These are phyloP conservation scores for Deinandra increscens DNA, from an alignment of 129 eudicot species.

Conservation along the genomic window DNA sequence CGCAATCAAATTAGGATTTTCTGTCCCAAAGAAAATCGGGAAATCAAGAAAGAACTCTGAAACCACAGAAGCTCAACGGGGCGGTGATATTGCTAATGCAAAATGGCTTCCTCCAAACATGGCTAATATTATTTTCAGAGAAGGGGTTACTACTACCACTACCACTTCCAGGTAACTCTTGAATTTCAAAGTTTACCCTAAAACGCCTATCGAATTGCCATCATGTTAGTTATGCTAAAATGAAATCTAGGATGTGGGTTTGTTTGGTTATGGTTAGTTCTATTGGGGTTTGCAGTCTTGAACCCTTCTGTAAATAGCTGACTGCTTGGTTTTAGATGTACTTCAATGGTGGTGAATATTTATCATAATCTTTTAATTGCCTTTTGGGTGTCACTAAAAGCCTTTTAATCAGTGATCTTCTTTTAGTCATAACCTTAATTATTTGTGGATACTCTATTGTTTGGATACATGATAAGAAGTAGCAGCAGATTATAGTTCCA, in stretches of 20 bases:
- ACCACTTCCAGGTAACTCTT: conserved; percentile 31
- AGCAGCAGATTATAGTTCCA: neutral
- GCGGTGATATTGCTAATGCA: conserved; percentile 37
- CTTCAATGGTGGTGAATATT: conserved; percentile 9
- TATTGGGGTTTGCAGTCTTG: conserved; percentile 14
- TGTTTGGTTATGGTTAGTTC: conserved; percentile 9
- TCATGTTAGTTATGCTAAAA: neutral
- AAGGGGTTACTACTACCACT: conserved; percentile 29
- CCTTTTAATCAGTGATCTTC: neutral
- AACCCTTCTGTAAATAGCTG: conserved; percentile 28
- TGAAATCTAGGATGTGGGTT: conserved; percentile 27
- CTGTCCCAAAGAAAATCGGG: conserved; percentile 52
- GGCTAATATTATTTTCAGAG: conserved; percentile 59
- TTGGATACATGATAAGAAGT: neutral
- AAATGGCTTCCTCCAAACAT: conserved; percentile 72
- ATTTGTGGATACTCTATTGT: neutral
- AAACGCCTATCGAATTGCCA: neutral
- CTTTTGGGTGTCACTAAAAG: neutral
- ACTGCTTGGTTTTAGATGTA: conserved; percentile 27
- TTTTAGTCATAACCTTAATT: neutral
- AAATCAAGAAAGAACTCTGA: conserved; percentile 32
- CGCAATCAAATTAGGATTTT: conserved; percentile 58
- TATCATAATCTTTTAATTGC: conserved; percentile 8
- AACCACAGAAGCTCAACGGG: conserved; percentile 30
- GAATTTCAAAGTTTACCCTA: neutral